phyloP scores from a whole-genome alignment of 208 protist species.

The Acanthamoeba healyi region DNA sequence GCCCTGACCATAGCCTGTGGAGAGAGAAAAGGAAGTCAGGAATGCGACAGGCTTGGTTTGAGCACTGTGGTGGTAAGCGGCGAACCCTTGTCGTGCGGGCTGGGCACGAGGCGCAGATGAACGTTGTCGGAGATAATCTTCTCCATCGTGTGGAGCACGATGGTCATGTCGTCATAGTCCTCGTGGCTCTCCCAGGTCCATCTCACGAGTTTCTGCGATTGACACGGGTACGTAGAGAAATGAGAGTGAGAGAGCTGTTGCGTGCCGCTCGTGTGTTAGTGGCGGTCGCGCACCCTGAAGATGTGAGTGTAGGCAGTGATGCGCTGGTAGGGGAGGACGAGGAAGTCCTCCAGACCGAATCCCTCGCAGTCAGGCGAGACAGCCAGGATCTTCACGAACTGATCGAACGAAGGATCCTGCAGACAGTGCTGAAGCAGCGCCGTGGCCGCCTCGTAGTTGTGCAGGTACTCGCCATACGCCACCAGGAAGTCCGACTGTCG shows the following conservation, averaged over 20 bases:
- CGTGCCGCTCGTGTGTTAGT: neutral
- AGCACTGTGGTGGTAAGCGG: too few species aligned
- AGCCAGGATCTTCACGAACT: constrained; percentile 39
- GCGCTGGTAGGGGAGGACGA: constrained; percentile 68
- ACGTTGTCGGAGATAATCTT: constrained; percentile 12
- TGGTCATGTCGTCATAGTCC: constrained; percentile 1
- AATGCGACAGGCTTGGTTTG: neutral
- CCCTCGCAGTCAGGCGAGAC: constrained; percentile 63
- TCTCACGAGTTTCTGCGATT: constrained; percentile 48
- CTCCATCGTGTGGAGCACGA: neutral
- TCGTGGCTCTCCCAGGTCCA: constrained; percentile 74
- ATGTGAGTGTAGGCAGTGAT: constrained; percentile 51
- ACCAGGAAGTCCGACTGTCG: constrained; percentile 34
- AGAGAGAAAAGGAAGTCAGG: neutral
- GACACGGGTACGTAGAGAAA: neutral
- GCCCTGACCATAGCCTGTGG: neutral
- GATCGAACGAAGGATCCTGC: constrained; percentile 42
- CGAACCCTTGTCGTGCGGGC: constrained; percentile 4
- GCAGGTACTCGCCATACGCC: constrained; percentile 68
- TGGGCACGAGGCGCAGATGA: constrained; percentile 5
- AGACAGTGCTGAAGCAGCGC: constrained; percentile 57
- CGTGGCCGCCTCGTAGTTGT: constrained; percentile 67
- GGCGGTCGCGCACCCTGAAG: neutral
- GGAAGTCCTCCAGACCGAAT: constrained; percentile 57
- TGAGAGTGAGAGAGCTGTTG: neutral